phyloP scores from a whole-genome alignment of 129 eudicot species.

The Flaveria sonorensis region DNA sequence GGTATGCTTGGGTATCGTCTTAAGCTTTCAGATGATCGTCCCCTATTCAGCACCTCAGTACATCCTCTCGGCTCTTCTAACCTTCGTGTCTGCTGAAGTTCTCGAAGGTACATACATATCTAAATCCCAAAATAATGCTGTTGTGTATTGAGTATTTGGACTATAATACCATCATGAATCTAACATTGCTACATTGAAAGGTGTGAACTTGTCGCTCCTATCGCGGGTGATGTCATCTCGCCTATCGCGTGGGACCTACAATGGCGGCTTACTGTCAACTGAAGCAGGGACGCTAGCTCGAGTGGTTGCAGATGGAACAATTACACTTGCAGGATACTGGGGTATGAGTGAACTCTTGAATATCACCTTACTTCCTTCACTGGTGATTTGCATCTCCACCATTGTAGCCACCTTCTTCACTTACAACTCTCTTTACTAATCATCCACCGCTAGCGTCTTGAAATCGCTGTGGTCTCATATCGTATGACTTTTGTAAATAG shows the following conservation, averaged over 20 bases:
- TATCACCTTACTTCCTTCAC: conserved; percentile 62
- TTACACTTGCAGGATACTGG: conserved; percentile 69
- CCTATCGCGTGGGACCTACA: conserved; percentile 71
- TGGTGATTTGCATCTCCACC: conserved; percentile 55
- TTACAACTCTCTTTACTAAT: conserved; percentile 65
- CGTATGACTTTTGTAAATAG: conserved; percentile 14
- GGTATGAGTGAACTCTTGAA: conserved; percentile 65
- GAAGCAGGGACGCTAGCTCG: conserved; percentile 89
- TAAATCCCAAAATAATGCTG: background rate
- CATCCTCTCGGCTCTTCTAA: conserved; percentile 54
- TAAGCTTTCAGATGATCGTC: conserved; percentile 52
- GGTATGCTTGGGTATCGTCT: conserved; percentile 58
- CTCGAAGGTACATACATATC: conserved; percentile 51
- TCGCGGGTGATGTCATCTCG: conserved; percentile 83
- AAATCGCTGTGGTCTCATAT: background rate
- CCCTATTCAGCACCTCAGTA: conserved; percentile 62
- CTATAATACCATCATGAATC: background rate
- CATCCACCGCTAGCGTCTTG: background rate
- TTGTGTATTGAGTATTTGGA: background rate
- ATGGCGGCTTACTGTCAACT: conserved; percentile 75
- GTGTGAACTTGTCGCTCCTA: conserved; percentile 71
- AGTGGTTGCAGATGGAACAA: conserved; percentile 73
- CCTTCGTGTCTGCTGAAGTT: conserved; percentile 70
- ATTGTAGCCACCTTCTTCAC: conserved; percentile 62
- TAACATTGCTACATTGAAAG: conserved; percentile 31